phyloP scores from a whole-genome alignment of 2,329 filamentous ascomycete species.

The Alternaria ethzedia region DNA sequence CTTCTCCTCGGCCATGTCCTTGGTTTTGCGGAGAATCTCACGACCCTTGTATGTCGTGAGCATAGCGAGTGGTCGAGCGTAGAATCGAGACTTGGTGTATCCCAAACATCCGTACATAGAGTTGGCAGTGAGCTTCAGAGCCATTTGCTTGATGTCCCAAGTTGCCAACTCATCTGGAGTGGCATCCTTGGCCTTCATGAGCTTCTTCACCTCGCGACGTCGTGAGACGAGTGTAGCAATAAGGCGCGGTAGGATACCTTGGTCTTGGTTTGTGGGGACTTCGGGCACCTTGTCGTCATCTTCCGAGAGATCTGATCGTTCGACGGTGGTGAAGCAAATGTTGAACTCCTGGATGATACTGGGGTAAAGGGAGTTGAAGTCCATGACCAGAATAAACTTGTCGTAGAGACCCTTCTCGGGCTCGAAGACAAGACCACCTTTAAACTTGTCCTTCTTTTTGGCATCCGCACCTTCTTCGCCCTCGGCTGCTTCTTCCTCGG shows the following conservation, averaged over 20 bases:
- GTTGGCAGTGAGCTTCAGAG: constrained; percentile 95
- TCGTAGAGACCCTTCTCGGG: constrained; percentile 97
- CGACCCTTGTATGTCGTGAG: constrained; percentile 97
- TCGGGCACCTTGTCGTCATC: constrained; percentile 90
- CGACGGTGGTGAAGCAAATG: constrained; percentile 98
- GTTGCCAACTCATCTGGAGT: constrained; percentile 86
- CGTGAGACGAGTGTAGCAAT: constrained; percentile 91
- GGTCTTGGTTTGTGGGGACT: constrained; percentile 76
- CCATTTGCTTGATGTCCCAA: constrained; percentile 98
- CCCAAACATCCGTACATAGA: constrained; percentile 99
- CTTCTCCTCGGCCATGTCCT: constrained; percentile 90
- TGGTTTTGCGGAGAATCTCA: constrained; percentile 95
- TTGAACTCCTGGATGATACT: constrained; percentile 99
- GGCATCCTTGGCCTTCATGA: constrained; percentile 94
- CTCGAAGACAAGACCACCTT: constrained; percentile 97
- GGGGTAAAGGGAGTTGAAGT: constrained; percentile 98
- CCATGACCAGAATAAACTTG: constrained; percentile 98
- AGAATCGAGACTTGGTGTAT: constrained; percentile 96
- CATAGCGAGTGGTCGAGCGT: constrained; percentile 91
- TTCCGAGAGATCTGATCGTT: constrained; percentile 72
- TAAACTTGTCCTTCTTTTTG: constrained; percentile 99
- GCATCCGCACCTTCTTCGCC: constrained; percentile 70
- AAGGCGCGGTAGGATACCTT: constrained; percentile 86
- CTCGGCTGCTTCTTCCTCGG: constrained; percentile 75
- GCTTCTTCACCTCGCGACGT: constrained; percentile 87